Base-by-base conservation (phyloP, 2,329 filamentous ascomycete genomes). In the Lasiodiplodia citricola region DNA sequence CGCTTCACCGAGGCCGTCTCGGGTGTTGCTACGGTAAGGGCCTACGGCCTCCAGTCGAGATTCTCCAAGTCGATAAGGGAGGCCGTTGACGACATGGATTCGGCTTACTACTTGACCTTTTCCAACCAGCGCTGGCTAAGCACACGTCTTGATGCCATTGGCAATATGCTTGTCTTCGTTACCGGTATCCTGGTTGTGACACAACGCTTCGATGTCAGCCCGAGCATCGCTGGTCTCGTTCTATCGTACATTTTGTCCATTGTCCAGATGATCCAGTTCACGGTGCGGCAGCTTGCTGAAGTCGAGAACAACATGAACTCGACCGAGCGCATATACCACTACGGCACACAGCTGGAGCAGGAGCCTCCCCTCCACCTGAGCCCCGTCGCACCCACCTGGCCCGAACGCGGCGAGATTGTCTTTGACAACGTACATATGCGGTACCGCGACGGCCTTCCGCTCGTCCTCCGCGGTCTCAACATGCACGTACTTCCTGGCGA, bases 241-340 rank as follows among this genome's bases (percentile, higher is more conserved):
- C 86, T 99, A 25, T 96, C 92, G 57, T 98, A 98, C 80, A 97
- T 98, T 76, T 86, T 99, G 21, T 88, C 91, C 16, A 97, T 97
- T 75, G 94, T 97, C 21, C 93, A 96, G 79, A 94, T 97, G 91
- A 91, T 98, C 72, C 95, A 97, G 77, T 97, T 97, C 80, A 95
- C 93, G 0, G 93, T 98, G 21, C 89, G 96, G 21, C 95, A 98
- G 80, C 86, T 97, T 8, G 95, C 95, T 31, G 95, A 97, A 79
- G 93, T 98, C 10, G 95, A 98, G 80, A 98, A 97, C 81, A 93
- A 94, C 76, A 98, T 98, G 95, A 98, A 97, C 78, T 91, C 94
- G 0, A 96, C 96, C 0, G 95, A 98, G 81, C 91, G 96, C 62
- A 85, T 98, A 41, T 90, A 94, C 77, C 93, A 97, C 82, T 98